Percentiles rank a stretch among this genome's conserved stretches.
Conservation (phyloP, 1,284 basidiomycete species). For the Rhodotorula mucilaginosa region DNA sequence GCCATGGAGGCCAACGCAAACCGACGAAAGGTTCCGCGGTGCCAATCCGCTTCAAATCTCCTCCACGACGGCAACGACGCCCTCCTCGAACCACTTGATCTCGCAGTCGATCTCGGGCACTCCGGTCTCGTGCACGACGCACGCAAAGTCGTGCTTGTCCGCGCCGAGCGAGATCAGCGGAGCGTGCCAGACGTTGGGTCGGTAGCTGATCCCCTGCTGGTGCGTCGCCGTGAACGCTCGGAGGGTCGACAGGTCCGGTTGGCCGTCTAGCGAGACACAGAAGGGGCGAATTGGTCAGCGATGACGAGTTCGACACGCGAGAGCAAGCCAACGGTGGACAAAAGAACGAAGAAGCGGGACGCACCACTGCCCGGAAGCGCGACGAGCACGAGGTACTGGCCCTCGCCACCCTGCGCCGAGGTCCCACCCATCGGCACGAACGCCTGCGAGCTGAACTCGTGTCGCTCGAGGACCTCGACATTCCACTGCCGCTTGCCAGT, state of each 20-base stretch:
- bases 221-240: slow-evolving; percentile 75
- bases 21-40: no score
- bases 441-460: slow-evolving; percentile 60
- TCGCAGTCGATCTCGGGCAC: slow-evolving; percentile 65
- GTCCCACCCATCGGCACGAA: slow-evolving; percentile 77
- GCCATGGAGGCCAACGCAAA: no score
- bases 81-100: slow-evolving; percentile 59
- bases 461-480: slow-evolving; percentile 67
- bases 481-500: slow-evolving; percentile 43
- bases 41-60: slow-evolving; percentile 14
- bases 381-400: slow-evolving; percentile 73
- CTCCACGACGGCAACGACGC: slow-evolving; percentile 39
- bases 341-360: slow-evolving; percentile 26
- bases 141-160: slow-evolving; percentile 44
- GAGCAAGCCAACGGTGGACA: no score
- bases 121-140: slow-evolving; percentile 46
- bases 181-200: slow-evolving; percentile 77
- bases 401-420: slow-evolving; percentile 40
- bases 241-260: slow-evolving; percentile 69
- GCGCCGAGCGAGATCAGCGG: slow-evolving; percentile 44
- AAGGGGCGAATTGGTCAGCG: background rate
- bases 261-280: slow-evolving; percentile 58
- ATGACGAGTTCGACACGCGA: no score
- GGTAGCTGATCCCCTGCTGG: slow-evolving; percentile 79
- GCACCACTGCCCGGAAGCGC: slow-evolving; percentile 63